These are phyloP conservation scores for Paralagenidium karlingii DNA, from an alignment of 352 stramenopile species.

Conservation along the genomic window DNA sequence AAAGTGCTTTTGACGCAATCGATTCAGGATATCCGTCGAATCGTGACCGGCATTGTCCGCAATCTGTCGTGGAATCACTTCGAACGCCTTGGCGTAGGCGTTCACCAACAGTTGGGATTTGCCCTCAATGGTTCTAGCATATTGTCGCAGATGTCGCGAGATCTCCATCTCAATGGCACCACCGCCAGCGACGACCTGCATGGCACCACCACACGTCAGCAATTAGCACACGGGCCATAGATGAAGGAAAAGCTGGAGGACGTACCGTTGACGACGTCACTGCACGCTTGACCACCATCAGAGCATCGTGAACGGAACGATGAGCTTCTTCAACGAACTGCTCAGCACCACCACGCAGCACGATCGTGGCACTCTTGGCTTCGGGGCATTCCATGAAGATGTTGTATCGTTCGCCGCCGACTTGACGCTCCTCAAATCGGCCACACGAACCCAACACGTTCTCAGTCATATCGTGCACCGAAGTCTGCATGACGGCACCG, in stretches of 20 bases:
- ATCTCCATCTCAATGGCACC: constrained; percentile 91
- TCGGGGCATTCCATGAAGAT: constrained; percentile 95
- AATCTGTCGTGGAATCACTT: constrained; percentile 97
- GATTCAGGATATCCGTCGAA: constrained; percentile 96
- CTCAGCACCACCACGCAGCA: constrained; percentile 94
- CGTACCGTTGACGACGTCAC: constrained; percentile 83
- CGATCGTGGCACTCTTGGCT: constrained; percentile 93
- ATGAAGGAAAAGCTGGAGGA: constrained; percentile 33
- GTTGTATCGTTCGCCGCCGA: constrained; percentile 98
- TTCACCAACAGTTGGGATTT: constrained; percentile 96
- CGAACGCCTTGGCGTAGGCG: constrained; percentile 94
- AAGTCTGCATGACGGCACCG: constrained; percentile 89
- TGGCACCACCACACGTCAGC: constrained; percentile 1
- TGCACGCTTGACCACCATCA: constrained; percentile 98
- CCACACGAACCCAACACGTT: constrained; percentile 92
- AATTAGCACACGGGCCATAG: too few relatives aligned
- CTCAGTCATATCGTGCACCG: constrained; percentile 84
- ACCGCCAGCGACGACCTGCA: constrained; percentile 87
- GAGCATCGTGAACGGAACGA: constrained; percentile 95
- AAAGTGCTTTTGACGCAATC: constrained; percentile 93
- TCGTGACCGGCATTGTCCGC: constrained; percentile 98
- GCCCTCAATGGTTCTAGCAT: constrained; percentile 93
- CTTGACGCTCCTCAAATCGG: constrained; percentile 95
- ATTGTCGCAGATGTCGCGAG: constrained; percentile 83
- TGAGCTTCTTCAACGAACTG: constrained; percentile 99